These are phyloP conservation scores for Rhinocladiella mackenziei DNA, from an alignment of 2,329 filamentous ascomycete genomes.

Conservation along the genomic window DNA sequence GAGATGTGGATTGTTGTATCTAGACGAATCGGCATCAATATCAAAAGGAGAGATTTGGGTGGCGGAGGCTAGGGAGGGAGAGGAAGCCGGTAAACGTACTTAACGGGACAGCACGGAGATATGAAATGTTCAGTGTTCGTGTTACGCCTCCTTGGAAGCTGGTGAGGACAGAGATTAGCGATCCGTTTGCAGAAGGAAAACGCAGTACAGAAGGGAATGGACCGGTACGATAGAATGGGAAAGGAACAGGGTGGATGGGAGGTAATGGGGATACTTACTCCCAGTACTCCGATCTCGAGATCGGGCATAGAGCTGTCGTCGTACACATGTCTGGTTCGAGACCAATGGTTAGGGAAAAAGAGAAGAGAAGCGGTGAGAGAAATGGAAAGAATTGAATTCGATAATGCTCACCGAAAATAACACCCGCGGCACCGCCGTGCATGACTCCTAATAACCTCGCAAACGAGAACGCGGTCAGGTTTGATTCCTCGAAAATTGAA, in stretches of 20 bases:
- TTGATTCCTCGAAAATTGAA: no score
- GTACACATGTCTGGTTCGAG: constrained; percentile 56
- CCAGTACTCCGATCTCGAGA: constrained; percentile 49
- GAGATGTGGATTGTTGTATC: constrained; percentile 8
- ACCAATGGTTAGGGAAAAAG: no score
- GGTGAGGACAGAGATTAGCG: neutral
- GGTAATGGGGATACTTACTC: constrained; percentile 41
- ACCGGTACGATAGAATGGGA: constrained; percentile 5
- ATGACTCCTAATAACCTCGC: constrained; percentile 25
- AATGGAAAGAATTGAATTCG: neutral
- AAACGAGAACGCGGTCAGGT: neutral
- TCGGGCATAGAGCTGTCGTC: constrained; percentile 47
- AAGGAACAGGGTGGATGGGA: no score
- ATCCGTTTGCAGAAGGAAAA: neutral
- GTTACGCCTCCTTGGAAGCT: constrained; percentile 51
- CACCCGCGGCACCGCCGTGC: constrained; percentile 56
- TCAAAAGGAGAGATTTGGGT: neutral
- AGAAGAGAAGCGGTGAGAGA: neutral
- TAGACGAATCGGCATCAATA: neutral
- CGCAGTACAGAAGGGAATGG: neutral
- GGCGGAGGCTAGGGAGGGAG: neutral
- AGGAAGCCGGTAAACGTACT: constrained; percentile 29
- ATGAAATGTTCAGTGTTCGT: constrained; percentile 49
- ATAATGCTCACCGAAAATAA: constrained; percentile 61
- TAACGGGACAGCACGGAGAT: constrained; percentile 48